Conservation (phyloP, 2,329 filamentous ascomycete species). For the Alternaria gansuensis region DNA sequence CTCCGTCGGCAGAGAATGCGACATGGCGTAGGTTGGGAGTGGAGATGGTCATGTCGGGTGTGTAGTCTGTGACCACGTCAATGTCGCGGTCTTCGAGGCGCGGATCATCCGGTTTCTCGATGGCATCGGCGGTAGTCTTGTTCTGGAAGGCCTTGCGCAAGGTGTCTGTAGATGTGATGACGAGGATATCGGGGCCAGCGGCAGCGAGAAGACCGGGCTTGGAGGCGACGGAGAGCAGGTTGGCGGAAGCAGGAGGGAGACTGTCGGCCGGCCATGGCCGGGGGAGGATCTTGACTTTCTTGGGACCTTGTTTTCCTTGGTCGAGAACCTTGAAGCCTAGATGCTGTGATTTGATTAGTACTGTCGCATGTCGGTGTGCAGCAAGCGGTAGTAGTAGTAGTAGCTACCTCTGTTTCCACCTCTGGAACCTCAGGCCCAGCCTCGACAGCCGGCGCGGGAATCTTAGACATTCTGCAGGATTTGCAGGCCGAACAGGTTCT, state of each 20-base stretch:
- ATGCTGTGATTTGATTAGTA: constrained; percentile 56
- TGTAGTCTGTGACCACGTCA: constrained; percentile 74
- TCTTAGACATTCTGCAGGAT: constrained; percentile 62
- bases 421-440: constrained; percentile 75
- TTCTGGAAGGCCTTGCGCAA: constrained; percentile 77
- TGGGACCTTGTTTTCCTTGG: constrained; percentile 72
- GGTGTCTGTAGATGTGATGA: constrained; percentile 78
- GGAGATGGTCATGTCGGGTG: constrained; percentile 75
- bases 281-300: constrained; percentile 81
- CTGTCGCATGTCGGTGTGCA: not conserved
- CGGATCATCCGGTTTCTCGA: constrained; percentile 15
- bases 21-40: constrained; percentile 86
- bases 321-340: constrained; percentile 77
- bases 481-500: constrained; percentile 73
- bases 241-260: constrained; percentile 78
- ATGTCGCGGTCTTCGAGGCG: constrained; percentile 54
- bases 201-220: constrained; percentile 84
- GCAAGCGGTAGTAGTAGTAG: not conserved
- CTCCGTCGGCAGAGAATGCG: constrained; percentile 89
- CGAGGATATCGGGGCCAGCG: constrained; percentile 80
- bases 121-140: constrained; percentile 48
- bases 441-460: constrained; percentile 56
- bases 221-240: constrained; percentile 84
- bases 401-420: constrained; percentile 79
- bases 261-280: constrained; percentile 75